Evolutionary conservation across 73 alveolate genomes (phyloP), one percentile per base, ranked within the genome.

Genomic region (Symbiodinium pilosum): DNA sequence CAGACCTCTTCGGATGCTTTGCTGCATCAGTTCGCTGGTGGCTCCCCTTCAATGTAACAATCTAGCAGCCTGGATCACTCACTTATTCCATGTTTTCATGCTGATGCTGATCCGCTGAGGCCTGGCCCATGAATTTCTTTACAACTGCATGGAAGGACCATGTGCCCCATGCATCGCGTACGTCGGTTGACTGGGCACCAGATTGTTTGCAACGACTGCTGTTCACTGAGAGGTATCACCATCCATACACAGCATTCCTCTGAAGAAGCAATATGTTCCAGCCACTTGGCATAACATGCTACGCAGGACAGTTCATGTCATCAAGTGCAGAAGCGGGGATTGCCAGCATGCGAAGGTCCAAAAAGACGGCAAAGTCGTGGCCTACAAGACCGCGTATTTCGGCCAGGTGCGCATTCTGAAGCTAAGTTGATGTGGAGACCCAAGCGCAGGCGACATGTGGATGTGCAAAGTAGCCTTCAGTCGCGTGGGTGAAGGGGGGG

Each of bases 251-350:
- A 89, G 95, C 87, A 89, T 89, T 68, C 95, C 95, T 1, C 42
- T 89, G 95, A 89, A 89, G 87, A 89, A 89, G 51, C 95, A 89
- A 73, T 89, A 89, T 75, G 95, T 89, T 2, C 95, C 95, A 36
- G 94, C 36, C 71, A 34, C 86, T n/a, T n/a, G n/a, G n/a, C n/a
- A n/a, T n/a, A n/a, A n/a, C n/a, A n/a, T n/a, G n/a, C n/a, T n/a
- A n/a, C n/a, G n/a, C n/a, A n/a, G n/a, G n/a, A n/a, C n/a, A n/a
- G n/a, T n/a, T n/a, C n/a, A n/a, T n/a, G n/a, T n/a, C n/a, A n/a
- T n/a, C n/a, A n/a, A n/a, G n/a, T n/a, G n/a, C n/a, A n/a, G n/a
- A n/a, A n/a, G n/a, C n/a, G n/a, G n/a, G n/a, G 59, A 47, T 26
- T 56, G 38, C 51, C 12, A 5, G 6, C 83, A 21, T 0, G 0